Base-by-base conservation (phyloP, 495 filamentous ascomycete genomes). In the Penicillium chermesinum region DNA sequence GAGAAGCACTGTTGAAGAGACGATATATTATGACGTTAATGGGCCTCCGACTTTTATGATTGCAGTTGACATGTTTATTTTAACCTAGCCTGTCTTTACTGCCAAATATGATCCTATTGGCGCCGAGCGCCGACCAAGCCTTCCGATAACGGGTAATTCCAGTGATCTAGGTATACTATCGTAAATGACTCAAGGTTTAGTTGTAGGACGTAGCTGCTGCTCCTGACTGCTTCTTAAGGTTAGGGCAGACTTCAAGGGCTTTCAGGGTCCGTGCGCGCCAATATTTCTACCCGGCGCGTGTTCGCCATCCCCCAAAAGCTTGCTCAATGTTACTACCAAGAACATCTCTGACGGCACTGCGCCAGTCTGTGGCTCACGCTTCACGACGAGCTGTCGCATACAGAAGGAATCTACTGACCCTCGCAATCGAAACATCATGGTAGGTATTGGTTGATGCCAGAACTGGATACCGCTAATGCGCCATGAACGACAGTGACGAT, bases 341-440 rank as follows among this genome's bases (percentile, higher is more conserved):
- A 49, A 19, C 42, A 7, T 41, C 59, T 22, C 39, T 41, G 40
- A 49, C 50, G 40, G 46, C 51, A 6, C 50, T 65, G 39, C 62
- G 64, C 45, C 63, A 44, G 35, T 52, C 48, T 7, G 20, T 56
- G 25, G 40, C 30, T 35, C 21, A 17, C 8, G 38, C 47, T 14
- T 41, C 50, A 1, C 61, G 42, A 38, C 49, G 19, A 7, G 14
- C 48, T 10, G 7, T 49, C 2, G 37, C 45, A 16, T 76, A 38
- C 9, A 10, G 34, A 15, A 19, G 77, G 19, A 61, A 64, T 7
- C 70, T 88, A 37, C 63, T 87, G 13, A 91, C 87, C 0, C 82
- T 97, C 27, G 91, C 88, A 14, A 95, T 97, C 61, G 91, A 97
- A 71, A 88, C 87, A 13, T 96, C 91, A n/a, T 97, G 84, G 78